Evolutionary conservation across 495 filamentous ascomycete species (phyloP).

Genomic region (Aspergillus nidulans): DNA sequence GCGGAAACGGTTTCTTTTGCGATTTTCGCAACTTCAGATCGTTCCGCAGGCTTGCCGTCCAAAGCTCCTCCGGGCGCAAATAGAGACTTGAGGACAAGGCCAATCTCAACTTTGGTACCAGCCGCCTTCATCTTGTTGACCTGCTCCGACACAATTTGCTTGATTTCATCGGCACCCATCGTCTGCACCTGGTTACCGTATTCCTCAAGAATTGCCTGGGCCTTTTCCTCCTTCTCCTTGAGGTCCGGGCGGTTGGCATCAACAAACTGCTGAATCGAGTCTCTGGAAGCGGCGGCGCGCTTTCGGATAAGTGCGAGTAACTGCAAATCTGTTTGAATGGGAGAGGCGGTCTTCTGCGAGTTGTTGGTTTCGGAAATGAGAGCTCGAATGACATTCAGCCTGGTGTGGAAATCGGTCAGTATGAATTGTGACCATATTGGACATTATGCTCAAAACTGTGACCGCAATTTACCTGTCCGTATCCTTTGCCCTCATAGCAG

Average conservation of each 20-base stretch:
- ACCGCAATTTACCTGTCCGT: constrained; percentile 37
- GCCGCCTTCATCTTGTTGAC: constrained; percentile 40
- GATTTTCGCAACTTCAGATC: constrained; percentile 42
- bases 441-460: background rate
- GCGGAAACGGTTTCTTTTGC: constrained; percentile 38
- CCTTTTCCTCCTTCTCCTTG: constrained; percentile 53
- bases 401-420: constrained; percentile 15
- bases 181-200: constrained; percentile 52
- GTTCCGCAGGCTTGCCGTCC: constrained; percentile 51
- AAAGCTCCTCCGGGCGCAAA: constrained; percentile 45
- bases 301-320: constrained; percentile 57
- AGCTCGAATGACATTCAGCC: constrained; percentile 54
- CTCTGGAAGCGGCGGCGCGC: constrained; percentile 42
- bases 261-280: constrained; percentile 50
- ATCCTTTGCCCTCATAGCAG: constrained; percentile 59
- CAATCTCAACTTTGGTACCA: constrained; percentile 39
- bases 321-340: constrained; percentile 54
- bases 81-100: constrained; percentile 45
- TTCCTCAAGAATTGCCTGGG: constrained; percentile 51
- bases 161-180: constrained; percentile 46
- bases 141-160: constrained; percentile 37
- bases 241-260: constrained; percentile 51
- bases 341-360: constrained; percentile 53
- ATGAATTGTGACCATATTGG: background rate
- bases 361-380: constrained; percentile 62